Conservation (phyloP, 139 green algal species). For the Mesotaenium endlicherianum region DNA sequence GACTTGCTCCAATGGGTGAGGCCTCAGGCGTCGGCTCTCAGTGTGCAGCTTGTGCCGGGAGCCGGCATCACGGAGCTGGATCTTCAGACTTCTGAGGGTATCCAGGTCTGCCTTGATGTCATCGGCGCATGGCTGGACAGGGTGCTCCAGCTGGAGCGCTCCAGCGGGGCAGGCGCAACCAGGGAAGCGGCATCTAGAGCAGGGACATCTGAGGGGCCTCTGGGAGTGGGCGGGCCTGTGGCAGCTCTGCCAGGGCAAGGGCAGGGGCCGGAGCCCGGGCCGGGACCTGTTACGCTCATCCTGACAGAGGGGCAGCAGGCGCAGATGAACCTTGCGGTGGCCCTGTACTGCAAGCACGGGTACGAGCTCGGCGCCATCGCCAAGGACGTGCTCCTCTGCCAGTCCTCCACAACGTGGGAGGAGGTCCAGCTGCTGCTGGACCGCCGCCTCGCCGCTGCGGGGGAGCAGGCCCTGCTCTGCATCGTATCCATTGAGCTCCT, state of each 20-base stretch:
- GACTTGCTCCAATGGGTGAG: not conserved
- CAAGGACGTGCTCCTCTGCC: not conserved
- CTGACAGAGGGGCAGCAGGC: not conserved
- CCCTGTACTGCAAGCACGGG: not conserved
- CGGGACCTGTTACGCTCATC: not conserved
- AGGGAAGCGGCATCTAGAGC: no score
- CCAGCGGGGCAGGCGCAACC: no score
- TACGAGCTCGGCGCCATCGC: not conserved
- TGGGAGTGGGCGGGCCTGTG: no score
- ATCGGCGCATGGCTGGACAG: no score
- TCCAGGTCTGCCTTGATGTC: no score
- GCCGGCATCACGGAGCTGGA: no score
- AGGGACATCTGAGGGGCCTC: no score
- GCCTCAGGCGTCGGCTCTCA: not conserved
- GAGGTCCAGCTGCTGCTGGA: conserved; percentile 12
- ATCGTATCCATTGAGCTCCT: not conserved
- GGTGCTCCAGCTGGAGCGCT: no score
- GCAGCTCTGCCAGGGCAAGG: not conserved
- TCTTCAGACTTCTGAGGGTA: no score
- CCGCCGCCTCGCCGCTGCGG: not conserved
- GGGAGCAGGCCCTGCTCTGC: not conserved
- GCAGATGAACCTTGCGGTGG: not conserved
- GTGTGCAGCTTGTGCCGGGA: no score
- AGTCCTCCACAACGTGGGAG: not conserved
- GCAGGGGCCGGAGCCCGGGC: not conserved